Evolutionary conservation across 1,284 basidiomycete species (phyloP).

Genomic region (Marasmius tenuissimus): DNA sequence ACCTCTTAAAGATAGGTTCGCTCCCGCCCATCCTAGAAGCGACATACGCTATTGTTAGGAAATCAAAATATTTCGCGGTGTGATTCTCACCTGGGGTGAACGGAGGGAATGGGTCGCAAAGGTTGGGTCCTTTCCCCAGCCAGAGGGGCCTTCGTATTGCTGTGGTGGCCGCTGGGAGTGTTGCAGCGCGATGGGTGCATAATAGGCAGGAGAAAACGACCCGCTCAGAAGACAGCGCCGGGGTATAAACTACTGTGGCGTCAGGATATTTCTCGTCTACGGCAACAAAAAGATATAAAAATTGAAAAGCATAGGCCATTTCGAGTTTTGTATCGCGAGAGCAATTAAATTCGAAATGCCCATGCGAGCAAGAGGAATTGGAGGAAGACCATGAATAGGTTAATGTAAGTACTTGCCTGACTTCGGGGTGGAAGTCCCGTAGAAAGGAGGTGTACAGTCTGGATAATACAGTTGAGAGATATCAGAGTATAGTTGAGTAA

Average conservation of each 20-base stretch:
- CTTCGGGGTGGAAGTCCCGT: too few relatives aligned
- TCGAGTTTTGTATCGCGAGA: too few relatives aligned
- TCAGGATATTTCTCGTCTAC: conserved; percentile 12
- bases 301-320: background rate
- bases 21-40: background rate
- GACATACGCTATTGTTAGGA: background rate
- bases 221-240: conserved; percentile 45
- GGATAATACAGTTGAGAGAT: too few relatives aligned
- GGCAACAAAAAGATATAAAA: background rate
- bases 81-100: background rate
- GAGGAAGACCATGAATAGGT: too few relatives aligned
- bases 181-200: background rate
- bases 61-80: background rate
- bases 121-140: background rate
- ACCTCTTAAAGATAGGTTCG: background rate
- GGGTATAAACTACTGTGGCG: conserved; percentile 26
- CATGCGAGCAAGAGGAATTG: too few relatives aligned
- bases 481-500: too few relatives aligned
- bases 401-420: too few relatives aligned
- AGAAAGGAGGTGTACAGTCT: too few relatives aligned
- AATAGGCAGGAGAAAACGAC: background rate
- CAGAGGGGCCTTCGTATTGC: background rate
- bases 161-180: background rate
- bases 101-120: background rate
- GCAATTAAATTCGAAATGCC: too few relatives aligned